Evolutionary conservation across 2,329 filamentous ascomycete genomes (phyloP), one percentile per base, ranked within the genome.

Genomic region (Ascosphaera apis): DNA sequence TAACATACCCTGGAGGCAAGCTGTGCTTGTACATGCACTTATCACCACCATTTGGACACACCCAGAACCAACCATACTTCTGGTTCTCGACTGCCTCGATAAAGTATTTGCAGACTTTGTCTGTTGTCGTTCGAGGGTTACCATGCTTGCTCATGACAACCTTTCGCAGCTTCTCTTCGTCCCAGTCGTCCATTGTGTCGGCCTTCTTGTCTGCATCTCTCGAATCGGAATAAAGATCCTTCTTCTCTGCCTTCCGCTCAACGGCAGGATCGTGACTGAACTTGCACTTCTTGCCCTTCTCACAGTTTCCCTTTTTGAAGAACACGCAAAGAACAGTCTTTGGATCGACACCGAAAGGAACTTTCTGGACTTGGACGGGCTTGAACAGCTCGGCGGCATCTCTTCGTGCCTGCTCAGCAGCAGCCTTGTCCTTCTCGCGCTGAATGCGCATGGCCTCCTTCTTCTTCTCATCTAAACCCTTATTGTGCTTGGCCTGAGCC

Each of bases 21-120:
- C 79, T 83, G 57, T 98, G 88, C 60, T 79, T 84, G 55, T 98
- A 98, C 76, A 88, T 95, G 77, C 88, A 98, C 58, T 92, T 81
- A 53, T 98, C 78, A 43, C 80, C 86, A 44, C 83, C 84, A 51
- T 95, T 95, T 33, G 88, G 88, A 67, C 88, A 98, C 40, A 73
- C 67, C 88, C 88, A 98, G 61, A 98, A 95, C 88, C 88, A 98
- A 42, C 88, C 88, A 50, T 98, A 98, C 59, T 95, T 98, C 49
- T 83, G 80, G 52, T 98, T 88, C 60, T 98, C 88, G 42, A 98
- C 88, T 17, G 88, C 88, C 46, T 84, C 76, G 53, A 95, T 88
- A 55, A 98, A 98, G 65, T 63, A 92, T 60, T 95, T 98, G 80
- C 88, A 98, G 45, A 98, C 88, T 61, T 95, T 98, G 53, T 98